Percentiles rank a stretch among this genome's conserved stretches.
These are phyloP conservation scores for Mycena epipterygia DNA, from an alignment of 768 basidiomycete species.

Conservation along the genomic window DNA sequence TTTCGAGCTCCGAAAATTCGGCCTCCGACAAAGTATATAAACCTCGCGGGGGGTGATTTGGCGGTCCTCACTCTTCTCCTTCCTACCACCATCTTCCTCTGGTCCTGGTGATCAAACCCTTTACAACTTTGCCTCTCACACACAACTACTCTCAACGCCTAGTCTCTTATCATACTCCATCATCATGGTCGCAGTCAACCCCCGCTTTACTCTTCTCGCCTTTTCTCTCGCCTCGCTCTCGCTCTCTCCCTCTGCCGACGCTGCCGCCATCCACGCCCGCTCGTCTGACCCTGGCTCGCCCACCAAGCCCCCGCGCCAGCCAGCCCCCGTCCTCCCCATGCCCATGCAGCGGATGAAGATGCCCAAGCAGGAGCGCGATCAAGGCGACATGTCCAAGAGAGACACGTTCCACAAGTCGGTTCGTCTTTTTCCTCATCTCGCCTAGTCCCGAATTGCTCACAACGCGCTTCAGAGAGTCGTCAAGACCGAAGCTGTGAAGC, in stretches of 20 bases:
- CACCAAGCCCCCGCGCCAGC: conserved; percentile 24
- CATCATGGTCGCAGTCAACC: conserved; percentile 64
- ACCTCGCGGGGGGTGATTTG: too few relatives aligned
- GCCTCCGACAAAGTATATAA: not conserved
- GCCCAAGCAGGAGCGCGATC: conserved; percentile 1
- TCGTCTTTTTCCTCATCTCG: conserved; percentile 11
- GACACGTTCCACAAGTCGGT: conserved; percentile 24
- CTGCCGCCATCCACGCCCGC: conserved; percentile 51
- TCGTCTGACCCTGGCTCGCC: conserved; percentile 32
- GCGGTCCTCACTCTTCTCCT: conserved; percentile 37
- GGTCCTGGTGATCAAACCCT: conserved; percentile 71
- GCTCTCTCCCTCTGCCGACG: conserved; percentile 53
- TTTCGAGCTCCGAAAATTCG: too few relatives aligned
- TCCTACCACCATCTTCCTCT: conserved; percentile 51
- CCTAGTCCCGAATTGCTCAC: conserved; percentile 10
- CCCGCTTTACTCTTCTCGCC: conserved; percentile 62
- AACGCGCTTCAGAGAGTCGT: not conserved
- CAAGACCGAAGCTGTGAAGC: not conserved
- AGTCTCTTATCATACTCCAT: not conserved
- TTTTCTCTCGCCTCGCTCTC: conserved; percentile 60
- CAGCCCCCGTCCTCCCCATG: conserved; percentile 10
- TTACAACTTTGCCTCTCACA: conserved; percentile 37
- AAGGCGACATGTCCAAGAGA: conserved; percentile 12
- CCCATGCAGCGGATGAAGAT: conserved; percentile 31
- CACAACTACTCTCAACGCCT: conserved; percentile 23